These are phyloP conservation scores for Cladosporium sp. DNA, from an alignment of 2,329 filamentous ascomycete genomes.

Conservation along the genomic window DNA sequence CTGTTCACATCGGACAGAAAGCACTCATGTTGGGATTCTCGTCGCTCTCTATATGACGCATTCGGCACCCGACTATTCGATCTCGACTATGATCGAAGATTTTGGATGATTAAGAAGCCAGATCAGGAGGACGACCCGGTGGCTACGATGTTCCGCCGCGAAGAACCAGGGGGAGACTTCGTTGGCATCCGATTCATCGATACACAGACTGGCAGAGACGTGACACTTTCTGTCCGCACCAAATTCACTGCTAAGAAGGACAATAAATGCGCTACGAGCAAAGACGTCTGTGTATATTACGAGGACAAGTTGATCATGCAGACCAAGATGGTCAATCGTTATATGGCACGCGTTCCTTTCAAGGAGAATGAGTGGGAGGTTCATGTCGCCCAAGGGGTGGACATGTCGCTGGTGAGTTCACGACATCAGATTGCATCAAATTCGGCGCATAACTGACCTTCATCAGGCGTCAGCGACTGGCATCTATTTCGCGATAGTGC, in stretches of 20 bases:
- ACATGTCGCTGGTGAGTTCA: neutral
- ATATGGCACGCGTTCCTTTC: conserved; percentile 2
- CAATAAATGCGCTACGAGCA: neutral
- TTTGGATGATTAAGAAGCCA: neutral
- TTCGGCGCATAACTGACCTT: neutral
- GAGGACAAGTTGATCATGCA: neutral
- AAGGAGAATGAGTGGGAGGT: conserved; percentile 8
- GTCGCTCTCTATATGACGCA: neutral
- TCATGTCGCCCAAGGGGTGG: neutral
- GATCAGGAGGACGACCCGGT: neutral
- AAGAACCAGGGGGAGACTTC: neutral
- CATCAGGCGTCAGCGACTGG: neutral
- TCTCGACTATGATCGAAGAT: neutral
- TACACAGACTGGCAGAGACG: neutral
- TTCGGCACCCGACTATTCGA: neutral
- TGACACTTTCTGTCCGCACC: neutral
- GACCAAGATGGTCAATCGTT: conserved; percentile 1
- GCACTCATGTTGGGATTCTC: neutral
- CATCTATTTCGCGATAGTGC: neutral
- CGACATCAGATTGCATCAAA: neutral
- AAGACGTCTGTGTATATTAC: neutral
- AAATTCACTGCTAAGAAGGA: neutral
- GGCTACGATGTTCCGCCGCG: neutral
- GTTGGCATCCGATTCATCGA: conserved; percentile 1
- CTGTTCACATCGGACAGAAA: neutral